Percentiles rank a stretch among this genome's conserved stretches.
Conservation (phyloP, 805 yeast genomes). For the Metschnikowia borealis region DNA sequence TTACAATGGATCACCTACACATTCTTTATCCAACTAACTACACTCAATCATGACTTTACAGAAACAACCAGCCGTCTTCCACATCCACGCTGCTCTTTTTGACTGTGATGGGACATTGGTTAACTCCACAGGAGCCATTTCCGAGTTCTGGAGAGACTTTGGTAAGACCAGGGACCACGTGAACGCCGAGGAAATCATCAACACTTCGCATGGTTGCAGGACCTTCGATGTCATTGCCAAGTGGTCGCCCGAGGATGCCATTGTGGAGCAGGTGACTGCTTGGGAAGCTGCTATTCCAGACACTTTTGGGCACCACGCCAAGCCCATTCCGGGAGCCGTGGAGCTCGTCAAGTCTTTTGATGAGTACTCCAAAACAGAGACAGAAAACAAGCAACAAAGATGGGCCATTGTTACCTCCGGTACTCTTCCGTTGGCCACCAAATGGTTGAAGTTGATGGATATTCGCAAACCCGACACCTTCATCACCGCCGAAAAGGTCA, state of each 20-base stretch:
- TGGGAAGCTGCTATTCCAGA: slow-evolving; percentile 69
- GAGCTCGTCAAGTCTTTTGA: slow-evolving; percentile 55
- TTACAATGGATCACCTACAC: background rate
- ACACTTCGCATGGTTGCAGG: slow-evolving; percentile 78
- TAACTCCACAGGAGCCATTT: slow-evolving; percentile 77
- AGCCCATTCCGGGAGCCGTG: slow-evolving; percentile 75
- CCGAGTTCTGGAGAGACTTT: slow-evolving; percentile 75
- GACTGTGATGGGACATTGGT: slow-evolving; percentile 88
- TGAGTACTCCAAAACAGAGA: slow-evolving; percentile 40
- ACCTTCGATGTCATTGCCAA: slow-evolving; percentile 72
- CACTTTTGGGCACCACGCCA: slow-evolving; percentile 68
- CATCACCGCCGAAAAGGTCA: slow-evolving; percentile 78
- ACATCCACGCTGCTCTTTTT: slow-evolving; percentile 53
- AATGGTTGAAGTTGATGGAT: slow-evolving; percentile 68
- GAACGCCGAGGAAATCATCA: slow-evolving; percentile 65
- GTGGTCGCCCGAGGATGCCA: slow-evolving; percentile 73
- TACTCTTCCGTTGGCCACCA: slow-evolving; percentile 67
- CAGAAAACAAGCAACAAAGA: slow-evolving; percentile 45
- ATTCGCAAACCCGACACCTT: slow-evolving; percentile 66
- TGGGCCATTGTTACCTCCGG: slow-evolving; percentile 92
- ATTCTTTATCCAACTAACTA: background rate
- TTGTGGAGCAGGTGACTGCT: slow-evolving; percentile 57
- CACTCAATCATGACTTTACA: slow-evolving; percentile 12
- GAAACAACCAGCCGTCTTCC: slow-evolving; percentile 41
- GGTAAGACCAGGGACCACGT: slow-evolving; percentile 64